These are phyloP conservation scores for Tuber indicum DNA, from an alignment of 495 filamentous ascomycete species.

Conservation along the genomic window DNA sequence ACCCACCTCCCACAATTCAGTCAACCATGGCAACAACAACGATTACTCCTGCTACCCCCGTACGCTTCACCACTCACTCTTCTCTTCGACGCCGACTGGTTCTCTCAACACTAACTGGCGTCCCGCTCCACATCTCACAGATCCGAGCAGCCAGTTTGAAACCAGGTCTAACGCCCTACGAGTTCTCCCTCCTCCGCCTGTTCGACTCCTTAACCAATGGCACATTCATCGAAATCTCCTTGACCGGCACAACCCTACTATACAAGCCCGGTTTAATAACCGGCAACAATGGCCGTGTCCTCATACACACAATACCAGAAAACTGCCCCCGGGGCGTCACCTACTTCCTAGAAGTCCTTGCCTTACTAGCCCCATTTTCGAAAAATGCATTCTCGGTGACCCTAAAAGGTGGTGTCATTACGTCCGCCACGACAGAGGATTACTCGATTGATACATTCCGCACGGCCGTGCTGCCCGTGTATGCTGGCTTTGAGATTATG, in stretches of 20 bases:
- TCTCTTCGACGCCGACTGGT: constrained; percentile 77
- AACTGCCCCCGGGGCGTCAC: constrained; percentile 72
- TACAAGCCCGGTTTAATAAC: constrained; percentile 90
- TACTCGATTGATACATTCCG: constrained; percentile 86
- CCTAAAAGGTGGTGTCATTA: constrained; percentile 92
- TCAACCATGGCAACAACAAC: constrained; percentile 19
- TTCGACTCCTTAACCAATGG: constrained; percentile 95
- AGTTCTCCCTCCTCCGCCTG: constrained; percentile 91
- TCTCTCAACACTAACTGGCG: constrained; percentile 84
- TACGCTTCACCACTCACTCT: constrained; percentile 73
- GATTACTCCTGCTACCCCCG: constrained; percentile 42
- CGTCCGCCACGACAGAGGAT: constrained; percentile 69
- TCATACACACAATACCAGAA: constrained; percentile 69
- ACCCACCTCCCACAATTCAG: background rate
- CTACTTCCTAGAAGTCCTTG: constrained; percentile 86
- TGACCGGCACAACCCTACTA: constrained; percentile 84
- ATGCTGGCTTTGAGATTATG: constrained; percentile 76
- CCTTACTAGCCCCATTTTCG: constrained; percentile 85
- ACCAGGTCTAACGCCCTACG: constrained; percentile 82
- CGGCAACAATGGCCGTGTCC: constrained; percentile 59
- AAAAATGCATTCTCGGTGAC: constrained; percentile 81
- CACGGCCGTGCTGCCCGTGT: constrained; percentile 67
- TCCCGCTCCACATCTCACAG: constrained; percentile 80
- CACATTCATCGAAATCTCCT: constrained; percentile 84
- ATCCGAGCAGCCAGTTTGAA: constrained; percentile 81